A percentile compares a stretch with the other conserved stretches of the same genome.
Conservation (phyloP, 2,329 filamentous ascomycete genomes). For the Apiospora malaysiana region DNA sequence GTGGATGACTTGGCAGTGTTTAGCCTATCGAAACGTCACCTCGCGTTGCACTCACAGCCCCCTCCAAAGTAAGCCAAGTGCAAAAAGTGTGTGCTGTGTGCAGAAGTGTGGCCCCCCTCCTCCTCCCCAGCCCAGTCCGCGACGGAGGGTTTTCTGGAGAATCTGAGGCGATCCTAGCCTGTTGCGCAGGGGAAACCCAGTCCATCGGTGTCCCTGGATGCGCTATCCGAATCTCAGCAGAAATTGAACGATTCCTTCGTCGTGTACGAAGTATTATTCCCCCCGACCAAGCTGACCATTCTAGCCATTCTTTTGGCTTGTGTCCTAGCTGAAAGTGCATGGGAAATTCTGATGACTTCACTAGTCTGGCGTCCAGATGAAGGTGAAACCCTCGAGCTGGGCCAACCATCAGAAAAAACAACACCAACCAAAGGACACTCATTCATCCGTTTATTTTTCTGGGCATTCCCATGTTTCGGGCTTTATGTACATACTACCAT, state of each 20-base stretch:
- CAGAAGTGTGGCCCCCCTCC: too few species aligned
- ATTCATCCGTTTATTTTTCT: not conserved
- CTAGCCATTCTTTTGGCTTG: not conserved
- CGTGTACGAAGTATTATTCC: not conserved
- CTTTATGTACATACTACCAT: too few species aligned
- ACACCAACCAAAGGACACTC: not conserved
- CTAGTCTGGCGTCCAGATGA: slow-evolving; percentile 4
- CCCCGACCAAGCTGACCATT: not conserved
- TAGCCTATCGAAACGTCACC: slow-evolving; percentile 17
- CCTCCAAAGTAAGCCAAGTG: not conserved
- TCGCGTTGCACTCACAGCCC: slow-evolving; percentile 9
- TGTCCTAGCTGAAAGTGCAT: not conserved
- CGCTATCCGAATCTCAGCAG: slow-evolving; percentile 5
- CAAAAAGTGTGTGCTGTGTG: not conserved
- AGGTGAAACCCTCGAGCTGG: slow-evolving; percentile 7
- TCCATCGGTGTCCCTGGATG: not conserved
- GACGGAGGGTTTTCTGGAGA: slow-evolving; percentile 16
- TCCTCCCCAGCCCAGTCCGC: not conserved
- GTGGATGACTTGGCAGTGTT: slow-evolving; percentile 18
- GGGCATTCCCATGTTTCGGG: not conserved
- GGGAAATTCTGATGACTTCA: not conserved
- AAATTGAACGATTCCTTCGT: not conserved
- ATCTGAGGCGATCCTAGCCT: slow-evolving; percentile 12
- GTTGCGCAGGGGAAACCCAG: slow-evolving; percentile 9
- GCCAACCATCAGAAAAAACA: not conserved